phyloP scores from a whole-genome alignment of 2,329 filamentous ascomycete genomes.

The Colletotrichum sidae region DNA sequence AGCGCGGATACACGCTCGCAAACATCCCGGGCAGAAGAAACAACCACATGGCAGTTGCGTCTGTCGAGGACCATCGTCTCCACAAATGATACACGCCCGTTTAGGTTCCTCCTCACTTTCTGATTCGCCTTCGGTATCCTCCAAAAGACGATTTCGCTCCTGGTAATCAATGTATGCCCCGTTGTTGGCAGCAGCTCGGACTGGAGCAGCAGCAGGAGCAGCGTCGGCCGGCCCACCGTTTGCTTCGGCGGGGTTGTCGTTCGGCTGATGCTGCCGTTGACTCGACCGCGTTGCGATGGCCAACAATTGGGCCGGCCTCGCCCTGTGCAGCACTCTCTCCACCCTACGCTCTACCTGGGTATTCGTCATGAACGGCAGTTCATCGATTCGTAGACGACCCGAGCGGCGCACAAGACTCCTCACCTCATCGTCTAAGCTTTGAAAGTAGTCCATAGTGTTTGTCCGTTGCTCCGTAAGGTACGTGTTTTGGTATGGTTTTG shows the following conservation, averaged over 20 bases:
- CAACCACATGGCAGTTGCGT: conserved; percentile 33
- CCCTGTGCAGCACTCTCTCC: conserved; percentile 4
- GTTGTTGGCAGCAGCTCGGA: not conserved
- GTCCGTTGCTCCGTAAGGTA: too few relatives aligned
- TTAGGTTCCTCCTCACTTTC: not conserved
- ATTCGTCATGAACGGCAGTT: too few relatives aligned
- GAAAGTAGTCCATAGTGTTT: too few relatives aligned
- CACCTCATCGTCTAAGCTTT: too few relatives aligned
- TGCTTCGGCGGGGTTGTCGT: too few relatives aligned
- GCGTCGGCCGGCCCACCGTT: not conserved
- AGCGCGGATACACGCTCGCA: conserved; percentile 31
- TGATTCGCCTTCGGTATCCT: conserved; percentile 7
- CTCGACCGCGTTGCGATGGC: conserved; percentile 28
- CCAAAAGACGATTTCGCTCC: conserved; percentile 30
- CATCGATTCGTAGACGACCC: too few relatives aligned
- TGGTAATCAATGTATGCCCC: conserved; percentile 22
- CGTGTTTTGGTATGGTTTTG: too few relatives aligned
- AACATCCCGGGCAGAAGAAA: conserved; percentile 33
- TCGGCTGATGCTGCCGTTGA: not conserved
- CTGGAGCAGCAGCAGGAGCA: not conserved
- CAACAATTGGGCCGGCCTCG: conserved; percentile 16
- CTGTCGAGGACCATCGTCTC: conserved; percentile 5
- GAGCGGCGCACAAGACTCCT: too few relatives aligned
- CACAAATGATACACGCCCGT: conserved; percentile 25
- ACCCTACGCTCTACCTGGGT: too few relatives aligned